Percentiles rank a stretch among this genome's conserved stretches.
Evolutionary conservation across 2,329 filamentous ascomycete genomes (phyloP).

Genomic region (Metarhizium guizhouense): DNA sequence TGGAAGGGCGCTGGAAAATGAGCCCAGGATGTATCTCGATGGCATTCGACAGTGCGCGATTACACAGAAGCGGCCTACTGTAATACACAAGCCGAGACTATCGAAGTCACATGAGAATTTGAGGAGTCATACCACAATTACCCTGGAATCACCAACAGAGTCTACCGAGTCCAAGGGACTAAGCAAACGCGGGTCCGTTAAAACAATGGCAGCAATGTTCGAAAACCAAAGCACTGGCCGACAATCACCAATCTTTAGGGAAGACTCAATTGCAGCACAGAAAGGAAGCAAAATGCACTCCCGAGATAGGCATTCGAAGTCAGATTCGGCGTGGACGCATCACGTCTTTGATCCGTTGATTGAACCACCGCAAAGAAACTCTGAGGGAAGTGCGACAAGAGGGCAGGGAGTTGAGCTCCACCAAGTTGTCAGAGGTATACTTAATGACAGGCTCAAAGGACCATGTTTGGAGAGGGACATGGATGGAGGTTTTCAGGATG

Average conservation of each 20-base stretch:
- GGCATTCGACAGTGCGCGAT: neutral
- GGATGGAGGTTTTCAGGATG: neutral
- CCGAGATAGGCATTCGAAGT: constrained; percentile 4
- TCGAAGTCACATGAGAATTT: constrained; percentile 9
- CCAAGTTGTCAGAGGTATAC: neutral
- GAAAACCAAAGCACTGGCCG: constrained; percentile 22
- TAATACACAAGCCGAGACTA: constrained; percentile 4
- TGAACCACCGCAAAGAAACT: neutral
- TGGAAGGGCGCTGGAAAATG: neutral
- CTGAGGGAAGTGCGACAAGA: neutral
- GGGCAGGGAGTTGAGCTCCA: neutral
- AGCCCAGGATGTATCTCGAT: neutral
- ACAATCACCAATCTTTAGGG: neutral
- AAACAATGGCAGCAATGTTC: constrained; percentile 44
- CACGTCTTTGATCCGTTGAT: neutral
- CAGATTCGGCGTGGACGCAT: constrained; percentile 5
- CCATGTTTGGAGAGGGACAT: neutral
- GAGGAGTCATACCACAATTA: constrained; percentile 2
- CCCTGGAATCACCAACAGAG: constrained; percentile 1
- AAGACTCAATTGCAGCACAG: neutral
- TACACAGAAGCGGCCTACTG: constrained; percentile 4
- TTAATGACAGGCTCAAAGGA: neutral
- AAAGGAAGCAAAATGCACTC: neutral
- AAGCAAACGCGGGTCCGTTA: constrained; percentile 28
- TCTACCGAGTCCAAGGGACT: constrained; percentile 12